Evolutionary conservation across 768 basidiomycete genomes (phyloP), one percentile per base, ranked within the genome.

Genomic region (Tephrocybe sp.): DNA sequence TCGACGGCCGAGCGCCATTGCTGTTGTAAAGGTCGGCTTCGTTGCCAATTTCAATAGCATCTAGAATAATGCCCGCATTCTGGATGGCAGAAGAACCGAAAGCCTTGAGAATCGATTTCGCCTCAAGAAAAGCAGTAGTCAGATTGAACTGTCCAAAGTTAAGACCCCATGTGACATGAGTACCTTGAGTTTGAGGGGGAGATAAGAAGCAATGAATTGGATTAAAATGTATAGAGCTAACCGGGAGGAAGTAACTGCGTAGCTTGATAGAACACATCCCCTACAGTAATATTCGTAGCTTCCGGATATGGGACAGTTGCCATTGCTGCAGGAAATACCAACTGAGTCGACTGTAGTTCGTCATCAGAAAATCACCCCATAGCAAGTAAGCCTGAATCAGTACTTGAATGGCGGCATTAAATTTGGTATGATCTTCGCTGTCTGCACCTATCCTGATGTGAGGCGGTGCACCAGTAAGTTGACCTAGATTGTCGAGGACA

Each of bases 121-220:
- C 74, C 56, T 75, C 72, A 6, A 79, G 68, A 51, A 72, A 74
- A 2, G 70, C 73, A 13, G 78, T 72, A 49, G 79, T 82, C 45
- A 81, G 33, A 54, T 82, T 82, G 40, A 70, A 65, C 45, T 68
- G 63, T 6, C 83, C 83, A n/a, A 87, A 66, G 63, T 88, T 88
- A 48, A 87, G 69, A 10, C 84, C 85, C 83, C 83, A 87, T 8
- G 73, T 80, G 54, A 87, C 79, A 44, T 74, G 77, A 4, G 83
- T 84, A 33, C 77, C 83, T 83, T 55, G 5, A 13, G 26, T 26
- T 26, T 26, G 43, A 33, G 20, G 12, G 9, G 31, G 19, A 20
- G 10, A 14, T 36, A 17, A 36, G 35, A 8, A 49, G 33, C 7
- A 22, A 45, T 32, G 39, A 22, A 35, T 45, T 32, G 19, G 42